These are phyloP conservation scores for Yamadazyma nakazawae DNA, from an alignment of 805 yeast species.

Conservation along the genomic window DNA sequence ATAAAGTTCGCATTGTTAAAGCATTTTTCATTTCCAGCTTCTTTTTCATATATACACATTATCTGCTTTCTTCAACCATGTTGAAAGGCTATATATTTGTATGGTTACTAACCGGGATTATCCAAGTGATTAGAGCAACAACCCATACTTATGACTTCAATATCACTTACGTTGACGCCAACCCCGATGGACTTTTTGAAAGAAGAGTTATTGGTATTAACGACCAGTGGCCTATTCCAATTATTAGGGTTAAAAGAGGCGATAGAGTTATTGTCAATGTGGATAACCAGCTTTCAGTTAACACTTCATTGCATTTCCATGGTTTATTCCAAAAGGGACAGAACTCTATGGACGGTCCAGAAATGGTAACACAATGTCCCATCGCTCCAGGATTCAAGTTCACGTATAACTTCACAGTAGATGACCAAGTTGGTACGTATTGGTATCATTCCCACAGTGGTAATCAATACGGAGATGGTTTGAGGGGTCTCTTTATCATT, in stretches of 20 bases:
- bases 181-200: constrained; percentile 54
- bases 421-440: constrained; percentile 34
- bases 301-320: constrained; percentile 44
- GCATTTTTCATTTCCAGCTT: not conserved
- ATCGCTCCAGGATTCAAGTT: constrained; percentile 38
- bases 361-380: constrained; percentile 46
- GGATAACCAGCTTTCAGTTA: constrained; percentile 28
- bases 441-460: constrained; percentile 86
- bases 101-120: not conserved
- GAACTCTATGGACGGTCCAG: constrained; percentile 45
- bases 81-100: not conserved
- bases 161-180: constrained; percentile 38
- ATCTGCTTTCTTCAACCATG: not conserved
- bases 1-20: not conserved
- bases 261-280: constrained; percentile 41
- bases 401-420: constrained; percentile 37
- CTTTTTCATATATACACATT: not conserved
- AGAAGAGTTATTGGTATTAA: constrained; percentile 60
- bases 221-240: constrained; percentile 43
- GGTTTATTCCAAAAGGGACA: constrained; percentile 40
- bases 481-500: constrained; percentile 64
- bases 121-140: constrained; percentile 14
- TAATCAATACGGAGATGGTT: constrained; percentile 74
- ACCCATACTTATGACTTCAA: constrained; percentile 36
- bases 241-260: constrained; percentile 32